Evolutionary conservation across 805 yeast species (phyloP).

Genomic region (Candida wancherniae): DNA sequence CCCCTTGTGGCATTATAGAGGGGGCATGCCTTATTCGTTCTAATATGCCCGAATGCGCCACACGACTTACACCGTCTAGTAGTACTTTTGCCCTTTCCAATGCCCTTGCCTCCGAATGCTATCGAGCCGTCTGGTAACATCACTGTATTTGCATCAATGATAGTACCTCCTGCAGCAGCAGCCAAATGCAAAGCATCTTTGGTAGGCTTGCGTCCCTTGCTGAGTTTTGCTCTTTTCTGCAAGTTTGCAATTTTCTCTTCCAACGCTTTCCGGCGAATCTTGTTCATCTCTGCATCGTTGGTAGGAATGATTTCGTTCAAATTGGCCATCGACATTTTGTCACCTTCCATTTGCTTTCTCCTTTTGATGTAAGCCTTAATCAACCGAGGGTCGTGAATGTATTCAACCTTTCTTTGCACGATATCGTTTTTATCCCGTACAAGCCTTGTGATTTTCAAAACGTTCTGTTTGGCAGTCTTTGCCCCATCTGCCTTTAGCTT

Average conservation of each 20-base stretch:
- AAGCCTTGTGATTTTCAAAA: conserved; percentile 62
- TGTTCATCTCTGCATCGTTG: conserved; percentile 78
- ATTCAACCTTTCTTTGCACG: conserved; percentile 73
- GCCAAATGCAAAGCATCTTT: conserved; percentile 36
- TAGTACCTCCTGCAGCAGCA: conserved; percentile 40
- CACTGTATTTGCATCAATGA: conserved; percentile 41
- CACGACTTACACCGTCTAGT: conserved; percentile 89
- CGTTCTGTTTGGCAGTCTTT: conserved; percentile 18
- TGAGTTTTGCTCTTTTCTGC: conserved; percentile 63
- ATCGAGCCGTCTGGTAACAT: conserved; percentile 40
- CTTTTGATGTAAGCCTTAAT: conserved; percentile 79
- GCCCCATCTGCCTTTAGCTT: conserved; percentile 25
- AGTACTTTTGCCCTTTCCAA: conserved; percentile 66
- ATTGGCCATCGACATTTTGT: conserved; percentile 49
- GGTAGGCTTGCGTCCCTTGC: conserved; percentile 35
- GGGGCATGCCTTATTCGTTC: conserved; percentile 90
- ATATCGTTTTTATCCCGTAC: conserved; percentile 81
- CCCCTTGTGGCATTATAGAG: conserved; percentile 49
- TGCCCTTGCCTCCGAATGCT: conserved; percentile 59
- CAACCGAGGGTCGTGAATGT: conserved; percentile 78
- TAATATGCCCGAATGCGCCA: conserved; percentile 92
- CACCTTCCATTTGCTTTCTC: conserved; percentile 60
- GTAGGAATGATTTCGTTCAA: conserved; percentile 73
- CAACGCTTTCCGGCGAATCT: conserved; percentile 67
- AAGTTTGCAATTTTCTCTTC: conserved; percentile 81